Evolutionary conservation across 2,329 filamentous ascomycete species (phyloP), one percentile per base, ranked within the genome.

Genomic region (Xylariaceae sp.): DNA sequence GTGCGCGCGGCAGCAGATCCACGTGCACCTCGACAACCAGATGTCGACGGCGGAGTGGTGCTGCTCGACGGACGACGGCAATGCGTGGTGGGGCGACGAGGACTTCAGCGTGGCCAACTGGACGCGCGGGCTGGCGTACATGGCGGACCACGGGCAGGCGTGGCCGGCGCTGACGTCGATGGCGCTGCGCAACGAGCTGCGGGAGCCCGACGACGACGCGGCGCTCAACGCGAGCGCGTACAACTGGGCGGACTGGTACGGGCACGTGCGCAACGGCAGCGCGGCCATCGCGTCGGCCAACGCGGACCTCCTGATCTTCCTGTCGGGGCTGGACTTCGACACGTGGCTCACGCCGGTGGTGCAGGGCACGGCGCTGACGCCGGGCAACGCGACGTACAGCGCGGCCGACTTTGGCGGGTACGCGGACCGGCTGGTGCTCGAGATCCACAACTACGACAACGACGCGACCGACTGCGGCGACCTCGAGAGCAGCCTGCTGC

Each of bases 11-110:
- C 73, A 76, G 43, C 48, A 72, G 12, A 67, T 79, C 33, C 73
- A 75, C 42, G 58, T 79, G 5, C 70, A 76, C 41, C 59, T 78
- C 0, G 74, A 79, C 51, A 78, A 79, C 47, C 75, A 79, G 50
- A 68, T 79, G 40, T 76, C 71, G 9, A 65, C 61, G 30, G 75
- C 63, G 2, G 60, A 60, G 35, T 80, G 75, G 75, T 79, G 75
- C 49, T 79, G 75, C 44, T 62, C 58, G 7, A 58, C 53, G 0
- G 57, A 49, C 0, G 75, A 79, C 32, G 72, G 71, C 3, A 79
- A 79, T 48, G 56, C 64, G 16, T 79, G 73, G 73, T 78, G 74
- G 56, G 72, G 75, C 9, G 77, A 82, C 47, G 64, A 55, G 0
- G 65, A 77, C 45, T 83, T 80, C 43, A 53, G 70, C 36, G 61